Conservation (phyloP, 192 early-diverging fungal genomes). For the Backusella mclennaniae region DNA sequence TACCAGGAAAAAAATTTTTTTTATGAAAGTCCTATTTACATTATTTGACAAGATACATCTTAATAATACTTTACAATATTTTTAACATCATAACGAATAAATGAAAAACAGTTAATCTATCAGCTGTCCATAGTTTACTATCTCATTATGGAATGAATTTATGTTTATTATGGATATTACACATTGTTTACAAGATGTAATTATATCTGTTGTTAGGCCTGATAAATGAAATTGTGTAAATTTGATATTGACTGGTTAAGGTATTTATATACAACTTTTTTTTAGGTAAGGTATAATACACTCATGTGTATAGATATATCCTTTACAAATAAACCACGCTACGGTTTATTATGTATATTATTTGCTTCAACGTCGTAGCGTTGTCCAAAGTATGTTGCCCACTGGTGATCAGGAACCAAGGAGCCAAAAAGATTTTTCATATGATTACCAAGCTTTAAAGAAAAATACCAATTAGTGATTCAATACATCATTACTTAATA, state of each 20-base stretch:
- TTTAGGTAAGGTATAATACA: neutral
- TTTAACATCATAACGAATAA: too few relatives aligned
- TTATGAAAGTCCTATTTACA: neutral
- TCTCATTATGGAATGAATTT: too few relatives aligned
- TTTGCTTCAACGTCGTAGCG: neutral
- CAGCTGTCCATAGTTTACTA: too few relatives aligned
- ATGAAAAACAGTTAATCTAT: too few relatives aligned
- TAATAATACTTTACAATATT: too few relatives aligned
- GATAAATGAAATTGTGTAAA: neutral
- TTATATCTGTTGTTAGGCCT: too few relatives aligned
- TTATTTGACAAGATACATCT: too few relatives aligned
- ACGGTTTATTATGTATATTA: neutral
- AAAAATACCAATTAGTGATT: neutral
- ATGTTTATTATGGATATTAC: neutral
- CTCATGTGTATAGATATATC: neutral
- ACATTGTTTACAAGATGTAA: neutral
- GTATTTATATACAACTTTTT: neutral
- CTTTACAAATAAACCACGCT: neutral
- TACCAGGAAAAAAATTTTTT: neutral
- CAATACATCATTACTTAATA: neutral
- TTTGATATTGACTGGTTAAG: neutral
- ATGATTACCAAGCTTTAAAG: slow-evolving; percentile 10
- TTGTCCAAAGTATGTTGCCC: slow-evolving; percentile 10
- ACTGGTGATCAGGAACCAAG: slow-evolving; percentile 9
- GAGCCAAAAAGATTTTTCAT: slow-evolving; percentile 18